Evolutionary conservation across 495 filamentous ascomycete genomes (phyloP).

Genomic region (Platismatia glauca): DNA sequence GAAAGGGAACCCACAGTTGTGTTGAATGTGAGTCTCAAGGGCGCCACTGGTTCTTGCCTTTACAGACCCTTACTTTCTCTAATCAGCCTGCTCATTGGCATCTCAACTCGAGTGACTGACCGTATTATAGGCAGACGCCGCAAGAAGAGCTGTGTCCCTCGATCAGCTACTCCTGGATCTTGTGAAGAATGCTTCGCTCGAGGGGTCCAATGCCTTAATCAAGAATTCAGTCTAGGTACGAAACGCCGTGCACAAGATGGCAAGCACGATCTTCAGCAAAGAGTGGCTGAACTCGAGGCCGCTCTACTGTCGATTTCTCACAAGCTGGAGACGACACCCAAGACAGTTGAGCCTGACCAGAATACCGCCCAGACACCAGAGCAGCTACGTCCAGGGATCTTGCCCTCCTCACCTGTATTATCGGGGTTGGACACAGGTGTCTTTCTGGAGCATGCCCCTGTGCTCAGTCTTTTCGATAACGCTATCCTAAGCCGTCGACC

Average conservation of each 20-base stretch:
- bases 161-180: slow-evolving; percentile 24
- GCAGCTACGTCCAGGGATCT: background rate
- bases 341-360: background rate
- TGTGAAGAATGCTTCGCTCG: slow-evolving; percentile 34
- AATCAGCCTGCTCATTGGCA: background rate
- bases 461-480: slow-evolving; percentile 37
- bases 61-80: too few species aligned
- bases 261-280: slow-evolving; percentile 32
- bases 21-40: slow-evolving; percentile 39
- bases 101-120: background rate
- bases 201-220: slow-evolving; percentile 31
- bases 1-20: slow-evolving; percentile 48
- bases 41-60: background rate
- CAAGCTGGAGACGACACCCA: slow-evolving; percentile 24
- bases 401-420: slow-evolving; percentile 17
- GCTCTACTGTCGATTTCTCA: slow-evolving; percentile 28
- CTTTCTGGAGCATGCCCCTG: slow-evolving; percentile 33
- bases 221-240: slow-evolving; percentile 24
- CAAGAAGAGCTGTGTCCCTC: slow-evolving; percentile 35
- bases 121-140: slow-evolving; percentile 30
- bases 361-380: background rate
- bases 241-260: slow-evolving; percentile 18
- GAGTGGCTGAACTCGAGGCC: slow-evolving; percentile 33
- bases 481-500: slow-evolving; percentile 32
- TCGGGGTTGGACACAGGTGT: slow-evolving; percentile 25